Percentiles rank a stretch among this genome's conserved stretches.
Evolutionary conservation across 208 protist species (phyloP).

Genomic region (Trypanosoma scelopori): DNA sequence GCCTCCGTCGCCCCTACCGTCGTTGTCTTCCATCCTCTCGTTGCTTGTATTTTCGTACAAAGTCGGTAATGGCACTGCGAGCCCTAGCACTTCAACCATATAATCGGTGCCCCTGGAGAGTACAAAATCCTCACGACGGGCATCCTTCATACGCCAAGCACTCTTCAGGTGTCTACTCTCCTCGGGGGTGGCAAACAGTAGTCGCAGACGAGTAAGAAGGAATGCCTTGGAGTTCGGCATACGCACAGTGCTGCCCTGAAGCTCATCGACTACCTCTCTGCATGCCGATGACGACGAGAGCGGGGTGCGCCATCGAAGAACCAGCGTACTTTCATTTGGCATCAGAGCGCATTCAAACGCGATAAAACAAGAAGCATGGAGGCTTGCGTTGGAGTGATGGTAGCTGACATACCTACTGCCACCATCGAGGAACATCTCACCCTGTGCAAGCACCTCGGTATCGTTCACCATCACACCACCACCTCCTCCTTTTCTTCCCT

Average conservation of each 20-base stretch:
- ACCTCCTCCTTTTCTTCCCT: background rate
- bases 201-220: slow-evolving; percentile 18
- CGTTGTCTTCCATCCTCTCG: background rate
- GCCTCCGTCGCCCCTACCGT: background rate
- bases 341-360: slow-evolving; percentile 5
- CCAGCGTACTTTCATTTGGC: background rate
- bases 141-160: background rate
- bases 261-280: background rate
- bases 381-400: background rate
- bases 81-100: background rate
- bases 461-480: background rate
- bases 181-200: slow-evolving; percentile 15
- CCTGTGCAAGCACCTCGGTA: slow-evolving; percentile 32
- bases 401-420: slow-evolving; percentile 30
- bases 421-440: slow-evolving; percentile 54
- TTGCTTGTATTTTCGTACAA: background rate
- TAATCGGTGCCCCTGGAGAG: background rate
- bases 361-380: background rate
- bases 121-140: background rate
- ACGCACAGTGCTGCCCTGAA: background rate
- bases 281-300: background rate
- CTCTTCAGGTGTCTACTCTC: slow-evolving; percentile 5
- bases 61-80: background rate
- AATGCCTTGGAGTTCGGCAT: background rate
- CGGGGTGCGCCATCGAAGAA: background rate